Conservation (phyloP, 371 early-diverging fungal species). For the Smittium culicis region DNA sequence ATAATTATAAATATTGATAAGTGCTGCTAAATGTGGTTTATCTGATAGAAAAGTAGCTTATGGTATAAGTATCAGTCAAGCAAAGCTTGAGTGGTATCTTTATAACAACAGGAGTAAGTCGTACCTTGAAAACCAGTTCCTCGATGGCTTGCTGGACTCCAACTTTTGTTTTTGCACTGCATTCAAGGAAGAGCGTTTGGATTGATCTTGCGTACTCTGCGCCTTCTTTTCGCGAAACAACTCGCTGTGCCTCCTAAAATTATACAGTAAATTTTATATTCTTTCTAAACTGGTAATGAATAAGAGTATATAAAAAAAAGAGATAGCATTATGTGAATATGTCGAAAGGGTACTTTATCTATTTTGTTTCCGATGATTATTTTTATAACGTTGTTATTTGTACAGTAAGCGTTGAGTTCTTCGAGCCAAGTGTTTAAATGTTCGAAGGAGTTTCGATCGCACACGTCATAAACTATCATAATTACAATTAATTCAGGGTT, state of each 20-base stretch:
- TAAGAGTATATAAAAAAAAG: no score
- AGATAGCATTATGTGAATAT: conserved; percentile 1
- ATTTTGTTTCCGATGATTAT: conserved; percentile 97
- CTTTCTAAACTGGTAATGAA: conserved; percentile 4
- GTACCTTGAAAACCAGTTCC: conserved; percentile 76
- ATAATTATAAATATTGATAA: no score
- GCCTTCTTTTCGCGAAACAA: conserved; percentile 77
- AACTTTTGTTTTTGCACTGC: conserved; percentile 81
- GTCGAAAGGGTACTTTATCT: conserved; percentile 51
- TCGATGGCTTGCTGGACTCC: conserved; percentile 81
- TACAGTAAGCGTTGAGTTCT: conserved; percentile 86
- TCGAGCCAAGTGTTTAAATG: conserved; percentile 84
- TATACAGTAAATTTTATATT: background rate
- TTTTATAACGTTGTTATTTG: conserved; percentile 71
- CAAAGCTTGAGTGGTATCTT: no score
- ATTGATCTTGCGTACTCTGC: conserved; percentile 67
- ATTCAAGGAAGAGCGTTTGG: conserved; percentile 85
- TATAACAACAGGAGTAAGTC: no score
- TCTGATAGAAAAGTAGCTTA: no score
- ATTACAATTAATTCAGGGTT: conserved; percentile 2
- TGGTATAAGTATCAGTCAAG: no score
- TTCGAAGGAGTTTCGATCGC: conserved; percentile 82
- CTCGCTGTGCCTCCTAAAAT: conserved; percentile 51
- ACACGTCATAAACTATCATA: conserved; percentile 92
- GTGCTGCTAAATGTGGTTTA: no score